Evolutionary conservation across 2,329 filamentous ascomycete species (phyloP), one percentile per base, ranked within the genome.

Genomic region (Phyllosticta citrichinensis): DNA sequence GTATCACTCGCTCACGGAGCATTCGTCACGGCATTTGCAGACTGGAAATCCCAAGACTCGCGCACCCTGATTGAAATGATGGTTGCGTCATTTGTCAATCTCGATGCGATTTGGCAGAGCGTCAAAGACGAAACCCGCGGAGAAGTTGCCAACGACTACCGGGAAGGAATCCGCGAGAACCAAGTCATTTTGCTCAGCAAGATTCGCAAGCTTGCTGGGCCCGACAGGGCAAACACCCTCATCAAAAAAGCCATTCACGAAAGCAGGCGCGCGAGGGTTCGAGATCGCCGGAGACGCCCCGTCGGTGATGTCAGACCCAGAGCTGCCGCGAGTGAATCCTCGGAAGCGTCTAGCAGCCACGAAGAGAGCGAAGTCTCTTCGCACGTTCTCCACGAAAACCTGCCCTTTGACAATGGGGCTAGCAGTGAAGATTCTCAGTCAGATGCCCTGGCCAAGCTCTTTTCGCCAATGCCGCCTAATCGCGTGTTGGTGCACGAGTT

Each of bases 11-110:
- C 84, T 1, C 90, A 92, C 68, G 83, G 87, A 33, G 83, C 86
- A 0, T 94, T 91, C 66, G 84, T 87, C 66, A 87, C 88, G 58
- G 88, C 88, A 1, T 92, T 94, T 68, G 88, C 89, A 63, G 85
- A 88, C 3, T 94, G 89, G 89, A 91, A 92, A 73, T 86, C 89
- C 1, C 83, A 88, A 58, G 89, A 93, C 70, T 89, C 88, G 0
- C 86, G 86, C 59, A 86, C 88, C 0, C 77, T 94, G 4, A 84
- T 93, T 58, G 87, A 92, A 67, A 87, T 90, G 60, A 92, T 94
- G 89, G 80, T 93, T n/a, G 82, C 89, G 68, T 88, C 91, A 65
- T 92, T 93, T 71, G 88, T 92, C 19, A 89, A 91, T 69, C 81
- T 94, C 2, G 89, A 94, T 68, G 87, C 87, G 40, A 93, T 93